Conservation (phyloP, 78 protist genomes). For the Dictyostelium purpureum region DNA sequence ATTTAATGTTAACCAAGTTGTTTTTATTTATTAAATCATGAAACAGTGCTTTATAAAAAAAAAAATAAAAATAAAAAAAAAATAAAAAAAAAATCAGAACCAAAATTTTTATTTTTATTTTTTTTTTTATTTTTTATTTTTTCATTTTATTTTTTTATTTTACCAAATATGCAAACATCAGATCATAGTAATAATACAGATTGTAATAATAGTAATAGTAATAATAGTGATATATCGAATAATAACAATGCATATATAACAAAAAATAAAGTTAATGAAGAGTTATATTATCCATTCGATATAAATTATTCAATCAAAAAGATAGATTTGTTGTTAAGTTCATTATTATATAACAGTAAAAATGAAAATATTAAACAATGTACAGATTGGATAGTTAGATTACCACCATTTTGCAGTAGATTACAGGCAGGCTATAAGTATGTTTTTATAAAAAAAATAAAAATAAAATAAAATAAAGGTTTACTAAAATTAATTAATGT, state of each 20-base stretch:
- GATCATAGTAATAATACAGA: no score
- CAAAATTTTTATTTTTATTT: background rate
- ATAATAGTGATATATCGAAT: no score
- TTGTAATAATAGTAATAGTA: no score
- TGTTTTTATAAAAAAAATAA: no score
- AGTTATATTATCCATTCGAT: background rate
- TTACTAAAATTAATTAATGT: no score
- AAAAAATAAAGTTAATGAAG: background rate
- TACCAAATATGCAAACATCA: background rate
- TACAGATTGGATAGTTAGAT: background rate
- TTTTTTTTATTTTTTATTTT: background rate
- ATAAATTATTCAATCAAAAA: constrained; percentile 1
- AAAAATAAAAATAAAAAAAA: background rate
- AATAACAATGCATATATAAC: background rate
- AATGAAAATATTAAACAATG: background rate
- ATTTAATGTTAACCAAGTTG: no score
- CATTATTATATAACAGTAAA: background rate
- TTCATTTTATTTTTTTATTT: background rate
- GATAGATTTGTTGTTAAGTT: background rate
- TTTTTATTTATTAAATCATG: no score
- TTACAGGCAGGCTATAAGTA: constrained; percentile 18
- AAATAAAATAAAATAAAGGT: no score
- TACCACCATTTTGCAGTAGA: constrained; percentile 19
- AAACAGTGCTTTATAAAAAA: no score
- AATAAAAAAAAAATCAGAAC: background rate